These are phyloP conservation scores for Porogramme epimiltina DNA, from an alignment of 1,284 basidiomycete genomes.

Conservation along the genomic window DNA sequence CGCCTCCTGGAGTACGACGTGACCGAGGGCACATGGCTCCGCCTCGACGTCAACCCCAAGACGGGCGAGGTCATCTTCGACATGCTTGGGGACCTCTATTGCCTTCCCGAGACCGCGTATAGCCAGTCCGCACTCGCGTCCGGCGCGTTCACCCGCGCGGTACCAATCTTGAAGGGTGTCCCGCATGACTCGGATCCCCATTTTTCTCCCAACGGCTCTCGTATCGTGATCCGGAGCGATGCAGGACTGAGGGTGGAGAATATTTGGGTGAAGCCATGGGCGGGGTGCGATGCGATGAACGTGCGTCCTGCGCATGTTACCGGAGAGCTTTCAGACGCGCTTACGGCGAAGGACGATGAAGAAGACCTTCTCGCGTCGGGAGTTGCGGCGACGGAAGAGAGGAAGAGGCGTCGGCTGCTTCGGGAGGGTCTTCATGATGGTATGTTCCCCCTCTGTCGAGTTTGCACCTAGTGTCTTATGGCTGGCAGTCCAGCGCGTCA, in stretches of 20 bases:
- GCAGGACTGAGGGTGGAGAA: constrained; percentile 73
- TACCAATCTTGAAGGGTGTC: constrained; percentile 56
- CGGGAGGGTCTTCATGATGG: constrained; percentile 63
- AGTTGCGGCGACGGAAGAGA: constrained; percentile 48
- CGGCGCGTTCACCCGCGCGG: constrained; percentile 37
- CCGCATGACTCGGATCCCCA: constrained; percentile 72
- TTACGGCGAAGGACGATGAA: constrained; percentile 42
- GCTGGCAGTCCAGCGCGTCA: constrained; percentile 56
- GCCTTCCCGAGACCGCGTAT: constrained; percentile 52
- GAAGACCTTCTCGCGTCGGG: constrained; percentile 51
- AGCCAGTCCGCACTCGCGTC: constrained; percentile 23
- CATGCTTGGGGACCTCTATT: constrained; percentile 74
- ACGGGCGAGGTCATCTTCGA: constrained; percentile 75
- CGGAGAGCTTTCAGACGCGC: constrained; percentile 36
- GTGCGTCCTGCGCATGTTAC: constrained; percentile 37
- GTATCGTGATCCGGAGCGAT: constrained; percentile 67
- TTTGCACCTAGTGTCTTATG: not conserved
- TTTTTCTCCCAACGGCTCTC: constrained; percentile 66
- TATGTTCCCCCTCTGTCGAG: constrained; percentile 34
- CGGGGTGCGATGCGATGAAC: constrained; percentile 61
- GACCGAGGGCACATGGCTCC: constrained; percentile 71
- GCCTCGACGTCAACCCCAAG: constrained; percentile 67
- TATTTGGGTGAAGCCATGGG: constrained; percentile 70
- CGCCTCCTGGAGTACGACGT: constrained; percentile 68
- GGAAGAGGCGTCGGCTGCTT: constrained; percentile 49